phyloP scores from a whole-genome alignment of 2,329 filamentous ascomycete species.

The Monosporascus sp. region DNA sequence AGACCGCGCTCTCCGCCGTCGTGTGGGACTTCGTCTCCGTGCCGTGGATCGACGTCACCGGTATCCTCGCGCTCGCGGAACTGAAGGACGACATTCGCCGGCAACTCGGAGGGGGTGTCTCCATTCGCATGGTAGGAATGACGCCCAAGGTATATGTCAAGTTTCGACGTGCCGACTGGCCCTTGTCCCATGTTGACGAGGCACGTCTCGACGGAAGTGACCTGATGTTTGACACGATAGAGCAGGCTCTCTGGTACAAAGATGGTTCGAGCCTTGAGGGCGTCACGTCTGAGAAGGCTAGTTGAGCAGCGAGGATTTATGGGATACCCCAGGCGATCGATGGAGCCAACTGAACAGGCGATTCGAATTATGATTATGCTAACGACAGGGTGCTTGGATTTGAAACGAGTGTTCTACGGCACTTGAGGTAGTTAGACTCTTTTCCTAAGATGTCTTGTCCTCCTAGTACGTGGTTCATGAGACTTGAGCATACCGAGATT shows the following conservation, averaged over 20 bases:
- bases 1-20: conserved; percentile 22
- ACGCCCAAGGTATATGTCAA: conserved; percentile 13
- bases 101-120: conserved; percentile 20
- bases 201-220: conserved; percentile 16
- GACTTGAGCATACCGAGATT: no score
- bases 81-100: conserved; percentile 26
- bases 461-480: no score
- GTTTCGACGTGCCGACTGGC: conserved; percentile 23
- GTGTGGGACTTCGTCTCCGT: conserved; percentile 25
- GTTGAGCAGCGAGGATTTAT: background rate
- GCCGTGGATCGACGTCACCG: conserved; percentile 26
- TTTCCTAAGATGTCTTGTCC: no score
- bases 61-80: conserved; percentile 24
- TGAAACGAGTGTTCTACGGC: no score
- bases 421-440: no score
- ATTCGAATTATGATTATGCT: no score
- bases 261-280: conserved; percentile 22
- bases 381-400: no score
- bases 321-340: no score
- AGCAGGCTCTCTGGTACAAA: conserved; percentile 24
- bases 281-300: conserved; percentile 21
- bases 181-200: conserved; percentile 19
- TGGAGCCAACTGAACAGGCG: no score
- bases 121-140: conserved; percentile 24
- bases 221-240: conserved; percentile 22